Percentiles rank a stretch among this genome's conserved stretches.
Conservation (phyloP, 2,329 filamentous ascomycete species). For the Ophidiomyces ophidiicola region DNA sequence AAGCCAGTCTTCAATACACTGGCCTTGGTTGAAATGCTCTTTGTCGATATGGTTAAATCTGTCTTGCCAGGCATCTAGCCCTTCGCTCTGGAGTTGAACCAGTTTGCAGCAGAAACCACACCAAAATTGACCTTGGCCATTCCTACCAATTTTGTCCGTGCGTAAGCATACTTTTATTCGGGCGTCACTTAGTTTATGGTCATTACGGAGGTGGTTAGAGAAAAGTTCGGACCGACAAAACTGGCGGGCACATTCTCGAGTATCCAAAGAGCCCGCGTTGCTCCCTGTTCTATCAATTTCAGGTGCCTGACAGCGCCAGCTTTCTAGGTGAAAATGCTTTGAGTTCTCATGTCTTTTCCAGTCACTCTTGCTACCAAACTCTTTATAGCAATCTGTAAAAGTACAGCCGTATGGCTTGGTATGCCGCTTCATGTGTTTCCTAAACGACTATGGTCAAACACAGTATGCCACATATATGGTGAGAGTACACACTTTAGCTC, state of each 20-base stretch:
- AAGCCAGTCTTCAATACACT: conserved; percentile 26
- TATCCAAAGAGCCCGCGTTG: conserved; percentile 15
- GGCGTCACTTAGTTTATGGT: conserved; percentile 34
- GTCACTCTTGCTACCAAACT: conserved; percentile 85
- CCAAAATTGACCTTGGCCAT: conserved; percentile 61
- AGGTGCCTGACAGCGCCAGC: conserved; percentile 55
- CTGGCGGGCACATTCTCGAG: conserved; percentile 43
- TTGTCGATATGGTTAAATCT: conserved; percentile 63
- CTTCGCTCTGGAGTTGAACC: conserved; percentile 40
- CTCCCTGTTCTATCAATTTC: conserved; percentile 18
- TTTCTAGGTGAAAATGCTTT: conserved; percentile 60
- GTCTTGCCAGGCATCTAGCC: conserved; percentile 47
- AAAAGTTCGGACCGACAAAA: conserved; percentile 50
- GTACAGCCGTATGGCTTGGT: conserved; percentile 73
- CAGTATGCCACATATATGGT: neutral
- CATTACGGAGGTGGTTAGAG: conserved; percentile 46
- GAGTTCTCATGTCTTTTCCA: conserved; percentile 84
- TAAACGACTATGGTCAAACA: conserved; percentile 25
- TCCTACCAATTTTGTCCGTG: conserved; percentile 49
- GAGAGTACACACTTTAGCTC: conserved; percentile 27
- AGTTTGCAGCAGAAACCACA: conserved; percentile 65
- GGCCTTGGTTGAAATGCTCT: conserved; percentile 32
- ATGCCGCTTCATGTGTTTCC: conserved; percentile 77
- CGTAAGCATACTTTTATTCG: conserved; percentile 30
- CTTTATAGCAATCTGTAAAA: conserved; percentile 53